These are phyloP conservation scores for Vaccinium vitisidaea DNA, from an alignment of 148 eudicot species.

Conservation along the genomic window DNA sequence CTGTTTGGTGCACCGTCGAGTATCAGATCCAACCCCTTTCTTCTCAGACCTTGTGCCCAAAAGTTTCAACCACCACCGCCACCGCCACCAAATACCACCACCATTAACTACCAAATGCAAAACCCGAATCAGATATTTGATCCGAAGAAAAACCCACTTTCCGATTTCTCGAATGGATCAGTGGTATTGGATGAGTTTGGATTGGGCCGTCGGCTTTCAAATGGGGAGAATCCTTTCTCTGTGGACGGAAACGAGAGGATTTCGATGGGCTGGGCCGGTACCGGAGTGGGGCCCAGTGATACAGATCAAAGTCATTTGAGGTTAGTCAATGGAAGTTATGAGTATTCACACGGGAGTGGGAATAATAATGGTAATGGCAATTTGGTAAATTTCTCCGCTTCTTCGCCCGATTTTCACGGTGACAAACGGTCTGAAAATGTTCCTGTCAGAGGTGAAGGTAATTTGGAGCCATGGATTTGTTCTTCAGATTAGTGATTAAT, in stretches of 20 bases:
- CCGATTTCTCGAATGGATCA: not conserved
- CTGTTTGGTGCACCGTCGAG: constrained; percentile 37
- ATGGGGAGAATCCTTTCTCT: constrained; percentile 13
- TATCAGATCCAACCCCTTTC: constrained; percentile 30
- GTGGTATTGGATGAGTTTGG: constrained; percentile 16
- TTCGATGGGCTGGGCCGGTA: constrained; percentile 8
- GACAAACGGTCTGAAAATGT: constrained; percentile 20
- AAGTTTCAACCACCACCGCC: constrained; percentile 32
- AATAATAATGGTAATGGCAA: constrained; percentile 12
- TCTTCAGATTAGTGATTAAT: constrained; percentile 43
- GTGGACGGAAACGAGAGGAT: constrained; percentile 11
- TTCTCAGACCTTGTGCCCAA: constrained; percentile 55
- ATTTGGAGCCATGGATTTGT: constrained; percentile 69
- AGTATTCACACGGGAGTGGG: not conserved
- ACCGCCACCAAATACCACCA: constrained; percentile 8
- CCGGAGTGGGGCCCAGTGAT: constrained; percentile 10
- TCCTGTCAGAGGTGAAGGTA: constrained; percentile 47
- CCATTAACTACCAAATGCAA: constrained; percentile 17
- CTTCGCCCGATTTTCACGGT: constrained; percentile 22
- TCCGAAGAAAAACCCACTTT: not conserved
- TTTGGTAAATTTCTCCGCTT: constrained; percentile 7
- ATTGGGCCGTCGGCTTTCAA: constrained; percentile 7
- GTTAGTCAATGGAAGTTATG: constrained; percentile 23
- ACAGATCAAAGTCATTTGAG: constrained; percentile 2
- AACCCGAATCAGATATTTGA: not conserved